Conservation (phyloP, 768 basidiomycete genomes). For the Kwoniella botswanensis region DNA sequence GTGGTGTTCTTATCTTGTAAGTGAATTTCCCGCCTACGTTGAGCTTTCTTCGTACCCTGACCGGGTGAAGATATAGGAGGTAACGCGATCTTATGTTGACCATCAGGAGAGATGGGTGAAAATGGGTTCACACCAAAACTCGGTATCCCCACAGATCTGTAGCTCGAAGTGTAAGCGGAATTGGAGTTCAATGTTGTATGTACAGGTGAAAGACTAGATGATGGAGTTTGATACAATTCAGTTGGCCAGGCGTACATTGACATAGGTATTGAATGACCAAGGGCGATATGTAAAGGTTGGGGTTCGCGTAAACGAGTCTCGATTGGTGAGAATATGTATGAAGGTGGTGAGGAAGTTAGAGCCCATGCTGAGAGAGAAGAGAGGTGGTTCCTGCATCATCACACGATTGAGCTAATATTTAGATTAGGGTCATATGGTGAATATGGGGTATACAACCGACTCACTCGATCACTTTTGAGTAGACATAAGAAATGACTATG, state of each 20-base stretch:
- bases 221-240: slow-evolving; percentile 1
- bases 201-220: not conserved
- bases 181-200: not conserved
- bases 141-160: not conserved
- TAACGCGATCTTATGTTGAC: not conserved
- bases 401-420: too few relatives aligned
- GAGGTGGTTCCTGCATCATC: slow-evolving; percentile 46
- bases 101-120: not conserved
- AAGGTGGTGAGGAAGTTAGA: slow-evolving; percentile 37
- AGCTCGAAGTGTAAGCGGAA: not conserved
- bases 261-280: slow-evolving; percentile 53
- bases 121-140: not conserved
- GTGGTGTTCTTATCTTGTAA: not conserved
- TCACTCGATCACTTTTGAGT: slow-evolving; percentile 50
- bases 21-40: not conserved
- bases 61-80: not conserved
- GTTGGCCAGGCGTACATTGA: slow-evolving; percentile 53
- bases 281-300: slow-evolving; percentile 34
- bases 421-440: not conserved
- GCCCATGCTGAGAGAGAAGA: slow-evolving; percentile 50
- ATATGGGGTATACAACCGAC: slow-evolving; percentile 11
- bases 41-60: not conserved
- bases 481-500: slow-evolving; percentile 54
- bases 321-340: slow-evolving; percentile 51
- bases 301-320: slow-evolving; percentile 51